These are phyloP conservation scores for Psidium guajava DNA, from an alignment of 345 rosid genomes.

Conservation along the genomic window DNA sequence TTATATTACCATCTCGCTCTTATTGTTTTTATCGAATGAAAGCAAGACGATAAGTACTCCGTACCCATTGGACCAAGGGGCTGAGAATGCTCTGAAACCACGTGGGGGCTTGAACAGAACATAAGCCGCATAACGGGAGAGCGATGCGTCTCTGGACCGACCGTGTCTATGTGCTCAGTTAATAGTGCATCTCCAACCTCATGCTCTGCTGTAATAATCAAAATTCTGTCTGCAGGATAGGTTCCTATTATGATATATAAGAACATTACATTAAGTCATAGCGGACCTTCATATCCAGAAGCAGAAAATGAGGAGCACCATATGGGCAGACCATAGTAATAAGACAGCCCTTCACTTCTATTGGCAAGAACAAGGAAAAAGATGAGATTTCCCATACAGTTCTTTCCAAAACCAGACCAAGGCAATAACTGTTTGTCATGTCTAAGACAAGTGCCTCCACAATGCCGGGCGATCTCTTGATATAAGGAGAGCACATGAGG, in stretches of 20 bases:
- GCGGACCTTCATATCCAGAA: not conserved
- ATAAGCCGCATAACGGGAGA: not conserved
- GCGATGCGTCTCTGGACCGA: not conserved
- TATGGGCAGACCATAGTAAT: not conserved
- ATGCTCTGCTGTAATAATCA: not conserved
- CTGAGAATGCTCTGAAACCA: not conserved
- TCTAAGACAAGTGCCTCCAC: conserved; percentile 50
- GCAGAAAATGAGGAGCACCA: not conserved
- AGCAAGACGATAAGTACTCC: not conserved
- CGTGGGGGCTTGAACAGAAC: not conserved
- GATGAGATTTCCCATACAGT: not conserved
- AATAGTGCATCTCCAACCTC: not conserved
- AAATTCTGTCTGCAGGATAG: not conserved
- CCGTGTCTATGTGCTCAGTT: not conserved
- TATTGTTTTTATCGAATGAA: not conserved
- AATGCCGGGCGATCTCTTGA: conserved; percentile 90
- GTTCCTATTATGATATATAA: not conserved
- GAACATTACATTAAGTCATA: not conserved
- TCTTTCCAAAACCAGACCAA: not conserved
- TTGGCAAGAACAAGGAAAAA: not conserved
- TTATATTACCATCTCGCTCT: not conserved
- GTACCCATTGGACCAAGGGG: not conserved
- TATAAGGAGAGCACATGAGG: conserved; percentile 66
- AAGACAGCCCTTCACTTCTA: not conserved
- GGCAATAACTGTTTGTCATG: not conserved